Evolutionary conservation across 805 yeast species (phyloP).

Genomic region (Kodamaea sagamina): DNA sequence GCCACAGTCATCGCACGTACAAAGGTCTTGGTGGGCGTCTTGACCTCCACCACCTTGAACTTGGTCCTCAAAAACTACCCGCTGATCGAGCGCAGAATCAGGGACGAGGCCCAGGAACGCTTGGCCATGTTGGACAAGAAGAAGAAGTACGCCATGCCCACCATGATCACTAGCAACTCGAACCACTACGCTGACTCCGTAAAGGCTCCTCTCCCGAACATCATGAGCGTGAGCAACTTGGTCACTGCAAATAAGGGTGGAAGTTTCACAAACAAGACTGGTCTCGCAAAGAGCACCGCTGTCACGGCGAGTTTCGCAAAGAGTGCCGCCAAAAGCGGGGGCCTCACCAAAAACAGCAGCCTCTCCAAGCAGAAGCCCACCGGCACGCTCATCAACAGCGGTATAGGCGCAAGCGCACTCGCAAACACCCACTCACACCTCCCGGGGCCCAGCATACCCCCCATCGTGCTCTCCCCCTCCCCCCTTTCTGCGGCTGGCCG

Average conservation of each 20-base stretch:
- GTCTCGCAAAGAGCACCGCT: too few relatives aligned
- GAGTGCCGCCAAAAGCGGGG: too few relatives aligned
- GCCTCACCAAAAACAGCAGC: too few relatives aligned
- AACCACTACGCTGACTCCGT: constrained; percentile 3
- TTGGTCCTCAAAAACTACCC: constrained; percentile 65
- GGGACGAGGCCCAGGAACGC: constrained; percentile 81
- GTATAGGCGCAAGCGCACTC: constrained; percentile 15
- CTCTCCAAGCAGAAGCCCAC: too few relatives aligned
- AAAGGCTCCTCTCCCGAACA: constrained; percentile 9
- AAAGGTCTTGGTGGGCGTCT: constrained; percentile 64
- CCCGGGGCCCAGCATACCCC: constrained; percentile 21
- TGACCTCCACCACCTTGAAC: constrained; percentile 63
- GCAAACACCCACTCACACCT: constrained; percentile 16
- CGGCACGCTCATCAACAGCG: constrained; percentile 9
- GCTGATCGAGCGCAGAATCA: constrained; percentile 60
- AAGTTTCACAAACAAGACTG: too few relatives aligned
- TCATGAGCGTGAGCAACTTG: constrained; percentile 8
- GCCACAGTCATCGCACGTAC: constrained; percentile 76
- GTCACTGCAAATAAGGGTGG: too few relatives aligned
- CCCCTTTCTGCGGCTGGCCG: constrained; percentile 17
- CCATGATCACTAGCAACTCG: constrained; percentile 21
- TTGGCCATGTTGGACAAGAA: constrained; percentile 69
- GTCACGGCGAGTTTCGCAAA: too few relatives aligned
- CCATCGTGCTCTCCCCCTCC: constrained; percentile 19
- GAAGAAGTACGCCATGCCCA: constrained; percentile 44